These are phyloP conservation scores for Aspergillus sp. DNA, from an alignment of 2,329 filamentous ascomycete species.

Conservation along the genomic window DNA sequence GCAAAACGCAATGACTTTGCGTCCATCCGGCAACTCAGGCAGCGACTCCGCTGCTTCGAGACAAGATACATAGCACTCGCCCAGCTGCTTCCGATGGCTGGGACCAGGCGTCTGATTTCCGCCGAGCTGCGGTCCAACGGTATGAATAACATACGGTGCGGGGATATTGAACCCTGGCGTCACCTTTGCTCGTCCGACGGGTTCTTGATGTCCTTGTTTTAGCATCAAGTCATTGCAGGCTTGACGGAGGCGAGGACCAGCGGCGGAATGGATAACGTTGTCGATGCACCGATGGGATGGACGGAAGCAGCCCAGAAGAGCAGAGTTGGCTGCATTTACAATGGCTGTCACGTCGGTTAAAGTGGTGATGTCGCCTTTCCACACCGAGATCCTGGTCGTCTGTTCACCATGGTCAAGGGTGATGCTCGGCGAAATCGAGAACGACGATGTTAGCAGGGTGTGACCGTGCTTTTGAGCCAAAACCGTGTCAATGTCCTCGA, in stretches of 20 bases:
- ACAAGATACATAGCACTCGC: background rate
- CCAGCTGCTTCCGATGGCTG: background rate
- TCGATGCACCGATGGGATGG: conserved; percentile 25
- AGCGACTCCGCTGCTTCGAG: background rate
- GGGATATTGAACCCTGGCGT: conserved; percentile 23
- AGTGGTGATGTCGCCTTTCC: conserved; percentile 26
- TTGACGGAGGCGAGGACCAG: conserved; percentile 22
- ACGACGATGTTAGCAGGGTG: background rate
- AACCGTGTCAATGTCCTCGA: background rate
- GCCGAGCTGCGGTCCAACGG: conserved; percentile 21
- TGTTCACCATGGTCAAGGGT: background rate
- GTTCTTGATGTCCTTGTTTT: conserved; percentile 12
- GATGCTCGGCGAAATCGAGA: background rate
- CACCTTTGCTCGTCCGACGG: conserved; percentile 13
- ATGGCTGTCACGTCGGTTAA: conserved; percentile 23
- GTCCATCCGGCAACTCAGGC: background rate
- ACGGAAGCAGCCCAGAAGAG: conserved; percentile 22
- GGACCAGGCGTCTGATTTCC: background rate
- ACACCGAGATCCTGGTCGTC: conserved; percentile 6
- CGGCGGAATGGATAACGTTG: conserved; percentile 24
- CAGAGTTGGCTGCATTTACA: conserved; percentile 24
- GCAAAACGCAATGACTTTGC: conserved; percentile 22
- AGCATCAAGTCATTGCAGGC: conserved; percentile 18
- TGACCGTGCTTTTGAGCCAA: background rate
- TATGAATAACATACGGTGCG: conserved; percentile 19